Conservation (phyloP, 208 protist genomes). For the Trypanosoma rangeli region DNA sequence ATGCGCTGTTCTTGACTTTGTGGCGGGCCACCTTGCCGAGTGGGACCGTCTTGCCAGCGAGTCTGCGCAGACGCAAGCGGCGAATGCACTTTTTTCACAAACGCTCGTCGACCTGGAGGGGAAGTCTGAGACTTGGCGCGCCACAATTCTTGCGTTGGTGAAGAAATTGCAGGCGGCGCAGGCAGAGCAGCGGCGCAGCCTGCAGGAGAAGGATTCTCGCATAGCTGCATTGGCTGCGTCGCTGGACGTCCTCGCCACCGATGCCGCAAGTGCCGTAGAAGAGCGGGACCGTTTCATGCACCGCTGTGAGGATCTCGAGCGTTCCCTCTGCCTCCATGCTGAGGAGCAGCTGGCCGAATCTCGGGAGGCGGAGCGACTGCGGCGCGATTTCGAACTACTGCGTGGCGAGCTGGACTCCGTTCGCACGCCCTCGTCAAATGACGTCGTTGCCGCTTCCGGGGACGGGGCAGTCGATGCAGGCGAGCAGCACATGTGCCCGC, state of each 20-base stretch:
- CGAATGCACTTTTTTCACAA: slow-evolving; percentile 1
- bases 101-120: slow-evolving; percentile 7
- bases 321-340: background rate
- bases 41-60: slow-evolving; percentile 6
- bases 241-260: background rate
- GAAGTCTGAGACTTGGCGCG: slow-evolving; percentile 7
- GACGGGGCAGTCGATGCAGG: background rate
- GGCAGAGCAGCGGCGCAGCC: background rate
- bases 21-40: slow-evolving; percentile 1
- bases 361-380: background rate
- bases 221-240: background rate
- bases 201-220: background rate
- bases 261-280: background rate
- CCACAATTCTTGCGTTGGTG: background rate
- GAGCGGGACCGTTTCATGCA: background rate
- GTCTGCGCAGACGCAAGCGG: background rate
- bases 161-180: slow-evolving; percentile 2
- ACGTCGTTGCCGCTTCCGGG: background rate
- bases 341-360: slow-evolving; percentile 6
- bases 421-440: background rate
- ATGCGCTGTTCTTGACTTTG: slow-evolving; percentile 4
- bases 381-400: slow-evolving; percentile 8
- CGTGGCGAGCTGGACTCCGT: slow-evolving; percentile 1
- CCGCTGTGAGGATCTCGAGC: slow-evolving; percentile 23
- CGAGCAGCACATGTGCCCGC: too few species aligned